Base-by-base conservation (phyloP, 176 grass and related monocot genomes). In the Ananas comosus region DNA sequence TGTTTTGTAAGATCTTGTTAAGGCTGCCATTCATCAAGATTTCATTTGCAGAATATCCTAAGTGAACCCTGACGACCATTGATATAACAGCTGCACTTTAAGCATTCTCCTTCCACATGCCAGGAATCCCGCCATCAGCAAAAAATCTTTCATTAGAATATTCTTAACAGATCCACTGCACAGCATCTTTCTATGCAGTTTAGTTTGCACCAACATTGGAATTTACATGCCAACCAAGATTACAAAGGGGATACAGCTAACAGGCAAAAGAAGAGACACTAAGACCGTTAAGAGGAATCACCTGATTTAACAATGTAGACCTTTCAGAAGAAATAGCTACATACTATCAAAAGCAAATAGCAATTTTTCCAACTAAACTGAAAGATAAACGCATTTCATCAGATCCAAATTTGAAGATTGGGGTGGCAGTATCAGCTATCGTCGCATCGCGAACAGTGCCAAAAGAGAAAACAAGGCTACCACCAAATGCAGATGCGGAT, bases 341-440 rank as follows among this genome's bases (percentile, higher is more conserved):
- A 10, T 61, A 61, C 56, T 19, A 18, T 61, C 57, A 82, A 70
- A 76, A 77, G 54, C 63, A 75, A 83, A 74, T 70, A 10, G 72
- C 69, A 51, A 56, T 72, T 66, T 79, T 82, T 19, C 58, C 57
- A 51, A 33, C 48, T 54, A 65, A 11, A 65, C 75, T 51, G 1
- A 90, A 83, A 27, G 69, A 90, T 47, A 85, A 71, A 1, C 52
- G 72, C 69, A 71, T 85, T 16, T 63, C 64, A 33, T 58, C 68
- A 42, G 87, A 85, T 54, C 80, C 80, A n/a, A 90, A 64, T n/a
- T 77, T 86, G 73, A 83, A 89, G 29, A 13, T 50, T 51, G 76
- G 76, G 9, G 0, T 74, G 22, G 50, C 10, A 63, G 18, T 77
- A 0, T 67, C 83, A 19, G 69, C 63, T 25, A 42, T 18, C 18